These are phyloP conservation scores for Trichosporon asahii DNA, from an alignment of 1,284 basidiomycete species.

Conservation along the genomic window DNA sequence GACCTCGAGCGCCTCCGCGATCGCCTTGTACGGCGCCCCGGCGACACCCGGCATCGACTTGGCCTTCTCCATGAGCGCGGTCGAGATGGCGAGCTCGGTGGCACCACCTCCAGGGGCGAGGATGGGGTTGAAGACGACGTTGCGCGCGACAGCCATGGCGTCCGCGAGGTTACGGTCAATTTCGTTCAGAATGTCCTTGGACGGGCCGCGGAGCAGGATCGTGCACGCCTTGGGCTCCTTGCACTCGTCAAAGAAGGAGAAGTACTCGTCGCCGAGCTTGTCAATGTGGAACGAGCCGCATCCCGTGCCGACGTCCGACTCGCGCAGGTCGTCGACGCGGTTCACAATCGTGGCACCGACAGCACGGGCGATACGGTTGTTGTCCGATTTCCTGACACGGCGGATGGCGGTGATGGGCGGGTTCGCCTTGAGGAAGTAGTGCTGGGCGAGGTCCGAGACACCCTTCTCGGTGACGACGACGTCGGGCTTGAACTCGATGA, in stretches of 20 bases:
- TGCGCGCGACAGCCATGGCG: constrained; percentile 94
- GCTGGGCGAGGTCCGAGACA: constrained; percentile 91
- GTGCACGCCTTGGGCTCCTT: constrained; percentile 94
- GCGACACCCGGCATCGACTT: constrained; percentile 77
- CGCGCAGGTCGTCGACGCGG: constrained; percentile 89
- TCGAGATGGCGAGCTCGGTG: constrained; percentile 95
- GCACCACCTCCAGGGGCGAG: constrained; percentile 93
- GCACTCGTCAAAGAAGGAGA: constrained; percentile 93
- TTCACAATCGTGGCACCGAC: constrained; percentile 97
- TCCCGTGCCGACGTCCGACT: constrained; percentile 82
- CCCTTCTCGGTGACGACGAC: constrained; percentile 97
- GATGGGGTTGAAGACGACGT: constrained; percentile 91
- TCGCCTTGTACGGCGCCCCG: constrained; percentile 84
- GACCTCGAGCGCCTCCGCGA: constrained; percentile 95
- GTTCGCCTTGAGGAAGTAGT: constrained; percentile 82
- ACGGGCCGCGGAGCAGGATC: constrained; percentile 94
- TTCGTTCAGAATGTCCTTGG: constrained; percentile 97
- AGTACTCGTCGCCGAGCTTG: constrained; percentile 99
- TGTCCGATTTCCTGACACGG: constrained; percentile 95
- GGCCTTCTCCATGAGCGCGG: constrained; percentile 80
- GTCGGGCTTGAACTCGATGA: constrained; percentile 93
- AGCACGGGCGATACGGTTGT: constrained; percentile 95
- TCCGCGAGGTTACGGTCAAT: constrained; percentile 97
- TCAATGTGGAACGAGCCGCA: constrained; percentile 96
- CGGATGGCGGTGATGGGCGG: constrained; percentile 76